Base-by-base conservation (phyloP, 768 basidiomycete genomes). In the Solioccasus polychromus region DNA sequence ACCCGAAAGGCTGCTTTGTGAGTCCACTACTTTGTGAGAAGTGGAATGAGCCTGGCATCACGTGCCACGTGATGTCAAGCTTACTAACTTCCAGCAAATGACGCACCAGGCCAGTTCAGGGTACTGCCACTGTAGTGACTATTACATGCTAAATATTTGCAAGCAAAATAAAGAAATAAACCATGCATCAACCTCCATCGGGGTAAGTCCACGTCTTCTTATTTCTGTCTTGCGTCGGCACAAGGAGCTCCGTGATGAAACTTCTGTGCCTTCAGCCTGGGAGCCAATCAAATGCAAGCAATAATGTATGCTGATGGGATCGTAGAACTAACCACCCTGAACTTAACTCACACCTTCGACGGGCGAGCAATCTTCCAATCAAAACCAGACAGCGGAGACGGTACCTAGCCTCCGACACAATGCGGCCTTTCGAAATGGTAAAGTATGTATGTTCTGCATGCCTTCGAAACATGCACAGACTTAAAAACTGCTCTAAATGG, bases 371-470 rank as follows among this genome's bases (percentile, higher is more conserved):
- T 42, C 25, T 35, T 10, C 17, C 54, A 39, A 43, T 49, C 52
- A 44, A 46, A 59, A 61, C 39, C 36, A 58, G 58, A 50, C 39
- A 44, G 59, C 55, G 58, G 55, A 58, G 57, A 62, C 57, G 54
- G 24, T 32, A 17, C 43, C 44, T 39, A 31, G 29, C 48, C 37
- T 47, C 50, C 37, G 49, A 48, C 44, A 48, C 36, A 54, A 56
- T 47, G 60, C 58, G 58, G 60, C 32, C 54, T 63, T 62, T 48
- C 37, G 52, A 61, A 44, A 38, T 34, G 36, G 38, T 39, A 36
- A 26, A 39, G 39, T 47, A 51, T 26, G n/a, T 26, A 26, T 22
- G 28, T 32, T 29, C 38, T 53, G 55, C 61, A 53, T 61, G 59
- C 60, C 50, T 55, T 45, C 39, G 40, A 59, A 60, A 52, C 61